Evolutionary conservation across 2,329 filamentous ascomycete species (phyloP), one percentile per base, ranked within the genome.

Genomic region (Fusarium albosuccineum): DNA sequence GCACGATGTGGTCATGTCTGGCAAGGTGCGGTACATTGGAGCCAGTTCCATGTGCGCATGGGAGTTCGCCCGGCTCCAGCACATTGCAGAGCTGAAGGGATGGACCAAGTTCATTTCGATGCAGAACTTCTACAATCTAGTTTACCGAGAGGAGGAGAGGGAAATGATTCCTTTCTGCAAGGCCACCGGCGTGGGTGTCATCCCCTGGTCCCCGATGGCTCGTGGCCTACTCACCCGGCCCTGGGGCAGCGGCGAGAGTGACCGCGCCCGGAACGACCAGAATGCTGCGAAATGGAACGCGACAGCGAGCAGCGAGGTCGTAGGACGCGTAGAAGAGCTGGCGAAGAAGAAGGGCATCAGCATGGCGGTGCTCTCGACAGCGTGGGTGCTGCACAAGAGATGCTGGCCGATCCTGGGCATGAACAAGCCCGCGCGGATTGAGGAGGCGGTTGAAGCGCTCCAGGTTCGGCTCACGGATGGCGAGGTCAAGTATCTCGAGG

Each of bases 321-420:
- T 78, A 64, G 63, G 74, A 68, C 60, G 74, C 50, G 68, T 79
- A 6, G 82, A 88, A 75, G 83, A 89, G 75, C 68, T 90, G 26
- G 86, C 87, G 1, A 80, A 82, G 70, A 86, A 87, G 79, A 82
- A 83, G 66, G 82, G 79, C 3, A 83, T 85, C 76, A 85, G 82
- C 67, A 91, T 91, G 84, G 85, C 86, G 56, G 85, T 89, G 66
- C 85, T 92, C 26, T 85, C 89, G 1, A 81, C 89, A 56, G 88
- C 88, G 3, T 92, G 89, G 89, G 82, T 84, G 64, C 78, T 85
- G 71, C 81, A 83, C 65, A 80, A 83, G 44, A 82, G 84, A 6
- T 76, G 82, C 26, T 86, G 82, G 67, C 88, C 88, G 2, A 91
- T 91, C 69, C 79, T 90, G 54, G 88, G 89, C 0, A 81, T 91